Percentiles rank a stretch among this genome's conserved stretches.
Evolutionary conservation across 2,329 filamentous ascomycete genomes (phyloP).

Genomic region (Penicillium sp.): DNA sequence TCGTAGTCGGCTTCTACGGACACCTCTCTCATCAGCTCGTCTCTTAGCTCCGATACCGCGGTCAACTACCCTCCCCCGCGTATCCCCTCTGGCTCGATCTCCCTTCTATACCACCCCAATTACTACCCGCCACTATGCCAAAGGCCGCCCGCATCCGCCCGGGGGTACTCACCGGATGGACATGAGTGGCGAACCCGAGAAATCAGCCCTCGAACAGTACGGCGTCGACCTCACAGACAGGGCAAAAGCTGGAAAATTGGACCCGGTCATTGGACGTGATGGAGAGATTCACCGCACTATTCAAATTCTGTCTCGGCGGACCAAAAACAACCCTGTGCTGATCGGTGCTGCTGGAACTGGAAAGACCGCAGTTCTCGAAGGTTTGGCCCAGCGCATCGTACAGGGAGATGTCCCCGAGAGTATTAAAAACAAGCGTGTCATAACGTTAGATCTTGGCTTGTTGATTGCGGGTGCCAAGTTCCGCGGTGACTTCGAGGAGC

Average conservation of each 20-base stretch:
- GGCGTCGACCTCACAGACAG: slow-evolving; percentile 85
- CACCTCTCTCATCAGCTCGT: slow-evolving; percentile 25
- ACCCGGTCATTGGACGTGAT: slow-evolving; percentile 93
- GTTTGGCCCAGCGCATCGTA: slow-evolving; percentile 85
- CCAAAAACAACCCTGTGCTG: slow-evolving; percentile 95
- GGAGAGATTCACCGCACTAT: slow-evolving; percentile 91
- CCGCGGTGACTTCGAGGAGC: slow-evolving; percentile 92
- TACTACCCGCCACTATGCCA: slow-evolving; percentile 54
- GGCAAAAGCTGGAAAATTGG: slow-evolving; percentile 85
- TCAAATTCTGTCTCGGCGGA: slow-evolving; percentile 86
- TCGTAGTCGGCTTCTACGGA: slow-evolving; percentile 32
- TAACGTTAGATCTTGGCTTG: slow-evolving; percentile 83
- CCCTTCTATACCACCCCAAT: slow-evolving; percentile 11
- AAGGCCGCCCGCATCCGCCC: slow-evolving; percentile 73
- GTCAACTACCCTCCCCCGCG: slow-evolving; percentile 20
- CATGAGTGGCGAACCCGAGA: slow-evolving; percentile 72
- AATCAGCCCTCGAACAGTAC: slow-evolving; percentile 85
- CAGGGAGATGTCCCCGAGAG: slow-evolving; percentile 92
- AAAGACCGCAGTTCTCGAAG: slow-evolving; percentile 92
- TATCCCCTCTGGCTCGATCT: slow-evolving; percentile 18
- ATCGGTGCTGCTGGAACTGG: slow-evolving; percentile 89
- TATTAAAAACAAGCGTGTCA: slow-evolving; percentile 89
- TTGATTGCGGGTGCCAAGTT: slow-evolving; percentile 96
- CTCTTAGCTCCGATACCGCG: slow-evolving; percentile 21
- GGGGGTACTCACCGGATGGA: slow-evolving; percentile 96